These are phyloP conservation scores for Paraurostyla sp. DNA, from an alignment of 73 alveolate genomes.

Conservation along the genomic window DNA sequence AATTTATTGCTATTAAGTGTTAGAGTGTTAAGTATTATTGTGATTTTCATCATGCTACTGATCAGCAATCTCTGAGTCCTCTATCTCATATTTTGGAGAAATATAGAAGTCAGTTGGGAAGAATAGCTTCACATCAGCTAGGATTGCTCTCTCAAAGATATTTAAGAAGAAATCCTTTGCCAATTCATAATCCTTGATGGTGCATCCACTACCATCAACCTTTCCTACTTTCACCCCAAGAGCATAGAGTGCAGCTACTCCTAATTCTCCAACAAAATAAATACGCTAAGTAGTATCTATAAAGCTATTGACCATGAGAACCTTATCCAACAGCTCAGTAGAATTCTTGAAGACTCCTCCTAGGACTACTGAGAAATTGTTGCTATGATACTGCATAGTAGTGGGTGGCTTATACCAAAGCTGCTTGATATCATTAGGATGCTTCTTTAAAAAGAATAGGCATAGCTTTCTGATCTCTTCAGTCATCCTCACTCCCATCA, in stretches of 20 bases:
- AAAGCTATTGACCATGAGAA: constrained; percentile 55
- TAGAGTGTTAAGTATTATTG: background rate
- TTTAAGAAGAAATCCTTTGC: constrained; percentile 27
- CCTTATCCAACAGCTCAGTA: constrained; percentile 39
- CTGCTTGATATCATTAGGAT: constrained; percentile 20
- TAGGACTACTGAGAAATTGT: background rate
- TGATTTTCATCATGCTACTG: constrained; percentile 22
- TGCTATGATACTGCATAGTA: constrained; percentile 3
- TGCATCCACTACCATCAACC: background rate
- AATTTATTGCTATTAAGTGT: background rate
- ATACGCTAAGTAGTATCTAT: constrained; percentile 39
- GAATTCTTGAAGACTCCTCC: constrained; percentile 57
- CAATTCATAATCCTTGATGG: background rate
- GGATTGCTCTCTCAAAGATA: constrained; percentile 44
- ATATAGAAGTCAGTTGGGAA: constrained; percentile 70
- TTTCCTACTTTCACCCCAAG: constrained; percentile 66
- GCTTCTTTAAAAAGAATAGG: constrained; percentile 61
- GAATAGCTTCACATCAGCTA: constrained; percentile 29
- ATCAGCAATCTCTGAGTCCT: constrained; percentile 41
- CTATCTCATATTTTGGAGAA: constrained; percentile 43
- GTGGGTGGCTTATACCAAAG: constrained; percentile 35
- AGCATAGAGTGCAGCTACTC: constrained; percentile 60
- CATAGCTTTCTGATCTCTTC: constrained; percentile 76
- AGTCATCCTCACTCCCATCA: constrained; percentile 76
- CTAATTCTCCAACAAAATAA: constrained; percentile 59